A percentile compares a stretch with the other conserved stretches of the same genome.
Conservation (phyloP, 2,329 filamentous ascomycete species). For the Aspergillus sclerotialis region DNA sequence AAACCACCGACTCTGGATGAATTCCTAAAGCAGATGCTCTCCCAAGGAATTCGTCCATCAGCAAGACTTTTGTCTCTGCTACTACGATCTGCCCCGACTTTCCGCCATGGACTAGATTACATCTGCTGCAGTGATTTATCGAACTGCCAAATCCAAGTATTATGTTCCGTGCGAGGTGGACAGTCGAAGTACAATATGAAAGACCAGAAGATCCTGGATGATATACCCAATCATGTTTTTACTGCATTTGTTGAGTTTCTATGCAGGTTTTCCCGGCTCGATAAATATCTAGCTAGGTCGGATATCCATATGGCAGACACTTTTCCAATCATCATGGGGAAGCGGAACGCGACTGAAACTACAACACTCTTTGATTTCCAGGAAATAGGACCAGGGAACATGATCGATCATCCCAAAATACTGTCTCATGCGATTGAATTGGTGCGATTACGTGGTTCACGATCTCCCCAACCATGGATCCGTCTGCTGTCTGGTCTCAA, state of each 20-base stretch:
- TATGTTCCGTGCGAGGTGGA: conserved; percentile 20
- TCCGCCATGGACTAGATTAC: conserved; percentile 37
- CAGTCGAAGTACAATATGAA: conserved; percentile 8
- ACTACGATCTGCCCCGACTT: conserved; percentile 36
- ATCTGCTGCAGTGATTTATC: conserved; percentile 31
- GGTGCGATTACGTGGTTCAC: conserved; percentile 20
- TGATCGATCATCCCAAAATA: conserved; percentile 18
- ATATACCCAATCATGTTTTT: conserved; percentile 32
- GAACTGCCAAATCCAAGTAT: conserved; percentile 20
- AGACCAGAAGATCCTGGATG: conserved; percentile 15
- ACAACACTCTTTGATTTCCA: conserved; percentile 15
- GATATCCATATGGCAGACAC: conserved; percentile 15
- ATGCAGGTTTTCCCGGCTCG: conserved; percentile 22
- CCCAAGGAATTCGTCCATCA: conserved; percentile 36
- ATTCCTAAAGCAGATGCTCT: conserved; percentile 46
- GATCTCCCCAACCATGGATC: conserved; percentile 29
- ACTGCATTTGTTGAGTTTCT: conserved; percentile 39
- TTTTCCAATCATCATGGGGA: conserved; percentile 21
- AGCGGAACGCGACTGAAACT: conserved; percentile 4
- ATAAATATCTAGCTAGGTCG: conserved; percentile 7
- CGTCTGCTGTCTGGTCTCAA: conserved; percentile 27
- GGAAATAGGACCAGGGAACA: conserved; percentile 2
- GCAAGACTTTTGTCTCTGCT: conserved; percentile 43
- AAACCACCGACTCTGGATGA: conserved; percentile 47
- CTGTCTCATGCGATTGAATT: conserved; percentile 33